Percentiles rank a stretch among this genome's conserved stretches.
These are phyloP conservation scores for Lentinula lateritia DNA, from an alignment of 768 basidiomycete genomes.

Conservation along the genomic window DNA sequence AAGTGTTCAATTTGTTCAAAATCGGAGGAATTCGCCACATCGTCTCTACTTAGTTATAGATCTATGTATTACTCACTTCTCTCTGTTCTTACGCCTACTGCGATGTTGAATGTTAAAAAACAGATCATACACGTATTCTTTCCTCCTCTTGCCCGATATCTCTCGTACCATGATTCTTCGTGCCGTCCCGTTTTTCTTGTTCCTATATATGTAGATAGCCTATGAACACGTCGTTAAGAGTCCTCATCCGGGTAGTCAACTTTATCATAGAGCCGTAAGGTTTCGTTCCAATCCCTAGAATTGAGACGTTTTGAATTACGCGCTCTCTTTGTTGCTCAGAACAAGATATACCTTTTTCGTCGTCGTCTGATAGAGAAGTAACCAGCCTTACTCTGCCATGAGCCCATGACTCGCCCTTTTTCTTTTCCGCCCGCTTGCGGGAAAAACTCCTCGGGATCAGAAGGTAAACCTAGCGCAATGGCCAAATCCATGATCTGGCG, in stretches of 20 bases:
- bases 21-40: too few relatives aligned
- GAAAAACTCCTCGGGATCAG: slow-evolving; percentile 66
- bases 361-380: slow-evolving; percentile 79
- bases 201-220: too few relatives aligned
- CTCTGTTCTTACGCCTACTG: too few relatives aligned
- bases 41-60: too few relatives aligned
- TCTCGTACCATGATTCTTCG: too few relatives aligned
- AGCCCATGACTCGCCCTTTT: slow-evolving; percentile 63
- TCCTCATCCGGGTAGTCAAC: slow-evolving; percentile 74
- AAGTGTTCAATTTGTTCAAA: too few relatives aligned
- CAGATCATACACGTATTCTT: too few relatives aligned
- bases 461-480: slow-evolving; percentile 52
- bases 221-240: background rate
- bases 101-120: too few relatives aligned
- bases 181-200: too few relatives aligned
- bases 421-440: slow-evolving; percentile 51
- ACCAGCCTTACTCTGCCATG: slow-evolving; percentile 65
- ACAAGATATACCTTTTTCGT: slow-evolving; percentile 41
- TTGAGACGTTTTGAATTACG: background rate
- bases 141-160: too few relatives aligned
- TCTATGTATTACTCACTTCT: too few relatives aligned
- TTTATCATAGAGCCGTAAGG: slow-evolving; percentile 71
- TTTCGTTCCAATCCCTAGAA: slow-evolving; percentile 80
- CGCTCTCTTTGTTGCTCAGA: background rate
- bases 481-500: slow-evolving; percentile 65